Base-by-base conservation (phyloP, 331 rosid species). In the Rhamnella rubrinervis region DNA sequence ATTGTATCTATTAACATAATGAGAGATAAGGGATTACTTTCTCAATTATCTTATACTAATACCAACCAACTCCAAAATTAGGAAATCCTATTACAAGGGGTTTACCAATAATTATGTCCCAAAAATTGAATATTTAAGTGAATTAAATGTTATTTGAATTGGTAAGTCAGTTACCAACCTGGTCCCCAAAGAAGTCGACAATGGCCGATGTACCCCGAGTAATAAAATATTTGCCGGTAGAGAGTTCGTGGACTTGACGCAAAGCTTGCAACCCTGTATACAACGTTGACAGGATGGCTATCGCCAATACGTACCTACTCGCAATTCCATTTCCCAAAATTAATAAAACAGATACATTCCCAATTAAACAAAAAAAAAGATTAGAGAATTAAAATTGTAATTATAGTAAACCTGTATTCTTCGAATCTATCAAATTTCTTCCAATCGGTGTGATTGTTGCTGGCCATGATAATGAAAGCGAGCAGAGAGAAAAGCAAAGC, bases 151-250 rank as follows among this genome's bases (percentile, higher is more conserved):
- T 26, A 23, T 23, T 26, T 31, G 35, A 31, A 31, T 31, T 31
- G 35, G 6, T 31, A 52, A 60, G 25, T 20, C 61, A 23, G 46
- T 31, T 61, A 44, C 62, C 37, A 63, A 89, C 96, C 93, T 90
- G 98, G 79, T 93, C 97, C 15, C 95, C 97, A 25, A 75, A 44
- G 37, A 88, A 88, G 81, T 87, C 91, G 61, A 82, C 35, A 67
- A 88, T 11, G 9, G 75, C 76, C 8, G 86, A 71, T 10, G 68
- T 79, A 47, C 70, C 76, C 14, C 66, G 80, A 26, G 55, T 73
- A 71, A 91, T 59, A 49, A 70, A 2, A 18, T 26, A 71, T 67
- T 38, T 82, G 15, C 86, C 79, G 6, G 81, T 81, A 44, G 66
- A 78, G 47, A 85, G 68, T 75, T 89, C 90, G 7, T 75, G 82